Base-by-base conservation (phyloP, 2,329 filamentous ascomycete genomes). In the Cylindrodendrum hubeiense region DNA sequence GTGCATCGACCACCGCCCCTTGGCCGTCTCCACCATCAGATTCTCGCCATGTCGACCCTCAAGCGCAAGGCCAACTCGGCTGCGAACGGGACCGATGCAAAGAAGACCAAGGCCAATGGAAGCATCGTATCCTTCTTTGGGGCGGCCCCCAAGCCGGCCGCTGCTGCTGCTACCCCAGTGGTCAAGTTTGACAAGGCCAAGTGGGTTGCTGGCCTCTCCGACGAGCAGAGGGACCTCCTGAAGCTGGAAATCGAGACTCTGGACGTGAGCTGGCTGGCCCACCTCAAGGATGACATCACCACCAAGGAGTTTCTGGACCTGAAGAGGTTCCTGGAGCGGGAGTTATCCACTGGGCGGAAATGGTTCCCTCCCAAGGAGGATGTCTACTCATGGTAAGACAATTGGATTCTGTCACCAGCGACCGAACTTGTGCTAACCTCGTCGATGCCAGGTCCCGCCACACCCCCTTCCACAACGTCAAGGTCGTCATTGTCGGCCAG, bases 101-200 rank as follows among this genome's bases (percentile, higher is more conserved):
- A 95, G 79, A 95, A 94, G 78, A 77, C 89, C 63, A 94, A 91
- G 80, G 84, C 87, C 57, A 91, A 96, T 75, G 89, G 86, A 67
- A 94, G 86, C 82, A 97, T 99, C 76, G 95, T 91, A 28, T 93
- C 94, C 17, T 98, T 98, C 85, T 98, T 99, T 75, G 88, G 89
- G 15, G 84, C 88, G 19, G 73, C 69, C 17, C 90, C 94, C 6
- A 93, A 91, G 77, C 73, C 77, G 12, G 75, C 76, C 22, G 75
- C 77, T 17, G 71, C 77, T 17, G 71, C 77, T 34, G 66, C n/a
- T 9, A 39, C 79, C 5, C 69, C 81, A 34, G 73, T 80, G 5
- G 68, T 78, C 62, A 92, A 88, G 70, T 98, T 98, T 78, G 87
- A 98, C 84, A 98, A 97, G 84, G 89, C 89, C 49, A 93, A 92